Percentiles rank a stretch among this genome's conserved stretches.
Conservation (phyloP, 208 protist genomes). For the Trypanosomatidae sp. region DNA sequence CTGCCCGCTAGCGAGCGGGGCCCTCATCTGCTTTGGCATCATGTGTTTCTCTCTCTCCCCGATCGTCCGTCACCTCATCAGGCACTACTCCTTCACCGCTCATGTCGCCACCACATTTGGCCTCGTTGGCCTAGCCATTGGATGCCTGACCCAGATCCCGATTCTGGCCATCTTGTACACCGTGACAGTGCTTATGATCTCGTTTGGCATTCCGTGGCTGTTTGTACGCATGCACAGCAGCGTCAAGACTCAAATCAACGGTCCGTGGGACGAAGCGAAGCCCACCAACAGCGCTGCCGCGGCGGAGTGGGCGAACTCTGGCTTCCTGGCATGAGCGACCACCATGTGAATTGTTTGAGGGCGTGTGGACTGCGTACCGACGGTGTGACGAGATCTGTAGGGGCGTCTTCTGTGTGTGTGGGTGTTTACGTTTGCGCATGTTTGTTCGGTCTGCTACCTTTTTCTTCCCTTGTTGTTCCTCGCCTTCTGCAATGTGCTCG, state of each 20-base stretch:
- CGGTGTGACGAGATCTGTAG: background rate
- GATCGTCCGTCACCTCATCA: slow-evolving; percentile 69
- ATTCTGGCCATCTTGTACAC: slow-evolving; percentile 66
- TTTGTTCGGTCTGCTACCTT: background rate
- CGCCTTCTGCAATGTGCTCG: background rate
- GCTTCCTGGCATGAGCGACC: slow-evolving; percentile 48
- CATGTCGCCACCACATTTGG: slow-evolving; percentile 72
- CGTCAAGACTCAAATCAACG: slow-evolving; percentile 89
- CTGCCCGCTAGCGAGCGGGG: slow-evolving; percentile 55
- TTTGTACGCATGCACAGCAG: slow-evolving; percentile 80
- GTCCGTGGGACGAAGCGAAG: slow-evolving; percentile 92
- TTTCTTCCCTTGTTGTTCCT: background rate
- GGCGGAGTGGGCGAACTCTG: slow-evolving; percentile 89
- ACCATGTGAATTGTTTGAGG: background rate
- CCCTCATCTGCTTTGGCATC: slow-evolving; percentile 83
- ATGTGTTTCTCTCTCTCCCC: slow-evolving; percentile 87
- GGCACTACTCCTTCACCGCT: slow-evolving; percentile 49
- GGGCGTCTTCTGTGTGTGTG: background rate
- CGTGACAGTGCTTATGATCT: slow-evolving; percentile 43
- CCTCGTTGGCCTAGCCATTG: slow-evolving; percentile 52
- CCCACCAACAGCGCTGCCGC: slow-evolving; percentile 92
- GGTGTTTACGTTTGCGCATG: background rate
- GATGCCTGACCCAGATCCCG: slow-evolving; percentile 57
- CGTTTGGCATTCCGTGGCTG: slow-evolving; percentile 76
- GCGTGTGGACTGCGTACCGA: background rate